phyloP scores from a whole-genome alignment of 1,139 yeast species.

The Sugiyamaella novakii region DNA sequence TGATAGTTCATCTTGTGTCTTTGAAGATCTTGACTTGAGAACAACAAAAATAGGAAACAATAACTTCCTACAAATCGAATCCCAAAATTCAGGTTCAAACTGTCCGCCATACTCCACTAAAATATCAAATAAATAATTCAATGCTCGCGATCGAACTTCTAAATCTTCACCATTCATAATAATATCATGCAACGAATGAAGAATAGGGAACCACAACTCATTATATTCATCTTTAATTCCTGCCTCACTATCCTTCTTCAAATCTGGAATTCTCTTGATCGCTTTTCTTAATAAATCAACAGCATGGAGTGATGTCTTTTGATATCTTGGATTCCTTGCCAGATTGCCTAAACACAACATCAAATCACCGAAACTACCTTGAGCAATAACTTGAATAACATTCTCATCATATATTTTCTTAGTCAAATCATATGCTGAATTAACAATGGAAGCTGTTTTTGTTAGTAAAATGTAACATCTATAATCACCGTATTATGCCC shows the following conservation, averaged over 20 bases:
- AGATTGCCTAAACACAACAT: slow-evolving; percentile 77
- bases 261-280: slow-evolving; percentile 50
- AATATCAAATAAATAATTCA: slow-evolving; percentile 78
- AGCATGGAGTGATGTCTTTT: slow-evolving; percentile 76
- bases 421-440: slow-evolving; percentile 64
- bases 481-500: not conserved
- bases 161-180: slow-evolving; percentile 93
- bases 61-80: slow-evolving; percentile 69
- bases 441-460: slow-evolving; percentile 49
- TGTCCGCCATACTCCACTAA: slow-evolving; percentile 76
- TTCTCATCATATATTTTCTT: slow-evolving; percentile 64
- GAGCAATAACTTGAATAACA: slow-evolving; percentile 63
- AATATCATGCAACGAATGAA: slow-evolving; percentile 81
- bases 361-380: slow-evolving; percentile 73
- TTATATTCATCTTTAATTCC: slow-evolving; percentile 24
- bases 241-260: slow-evolving; percentile 29
- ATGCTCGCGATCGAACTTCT: slow-evolving; percentile 89
- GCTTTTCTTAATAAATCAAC: slow-evolving; percentile 72
- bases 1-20: slow-evolving; percentile 76
- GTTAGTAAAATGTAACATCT: slow-evolving; percentile 15
- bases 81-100: slow-evolving; percentile 81
- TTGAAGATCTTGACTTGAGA: slow-evolving; percentile 72
- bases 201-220: slow-evolving; percentile 73
- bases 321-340: slow-evolving; percentile 82
- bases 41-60: slow-evolving; percentile 89